A percentile compares a stretch with the other conserved stretches of the same genome.
phyloP scores from a whole-genome alignment of 2,329 filamentous ascomycete genomes.

The Xenosphaeropsis pyriputrescens region DNA sequence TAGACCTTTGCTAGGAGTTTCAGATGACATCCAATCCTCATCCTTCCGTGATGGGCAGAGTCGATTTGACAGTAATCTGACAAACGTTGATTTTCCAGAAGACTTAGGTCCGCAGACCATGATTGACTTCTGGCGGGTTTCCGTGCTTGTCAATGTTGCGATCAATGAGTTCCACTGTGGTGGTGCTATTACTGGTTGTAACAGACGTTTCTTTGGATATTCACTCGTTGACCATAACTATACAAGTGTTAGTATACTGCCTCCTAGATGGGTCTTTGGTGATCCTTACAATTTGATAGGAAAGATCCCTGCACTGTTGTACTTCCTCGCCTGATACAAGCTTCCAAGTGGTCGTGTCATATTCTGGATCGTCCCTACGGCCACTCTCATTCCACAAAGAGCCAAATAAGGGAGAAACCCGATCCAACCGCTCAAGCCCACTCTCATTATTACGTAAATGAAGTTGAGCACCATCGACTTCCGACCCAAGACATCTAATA shows the following conservation, averaged over 20 bases:
- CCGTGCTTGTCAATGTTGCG: conserved; percentile 11
- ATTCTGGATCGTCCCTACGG: conserved; percentile 6
- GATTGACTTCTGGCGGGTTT: conserved; percentile 22
- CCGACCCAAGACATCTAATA: conserved; percentile 31
- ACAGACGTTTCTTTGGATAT: conserved; percentile 28
- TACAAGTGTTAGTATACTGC: conserved; percentile 10
- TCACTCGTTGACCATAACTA: conserved; percentile 40
- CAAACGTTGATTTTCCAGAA: conserved; percentile 65
- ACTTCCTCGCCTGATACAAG: conserved; percentile 1
- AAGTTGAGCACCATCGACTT: conserved; percentile 37
- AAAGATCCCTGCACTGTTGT: conserved; percentile 9
- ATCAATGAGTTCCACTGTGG: conserved; percentile 41
- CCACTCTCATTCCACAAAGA: conserved; percentile 45
- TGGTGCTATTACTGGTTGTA: conserved; percentile 40
- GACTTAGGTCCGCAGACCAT: conserved; percentile 58
- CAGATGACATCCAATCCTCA: background rate
- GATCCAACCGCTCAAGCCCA: conserved; percentile 36
- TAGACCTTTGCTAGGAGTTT: conserved; percentile 15
- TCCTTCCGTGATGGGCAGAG: conserved; percentile 25
- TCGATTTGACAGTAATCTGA: conserved; percentile 49
- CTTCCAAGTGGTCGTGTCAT: conserved; percentile 12
- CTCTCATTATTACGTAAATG: conserved; percentile 32
- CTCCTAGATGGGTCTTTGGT: conserved; percentile 1
- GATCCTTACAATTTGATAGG: conserved; percentile 36
- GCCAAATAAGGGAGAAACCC: conserved; percentile 50